Conservation (phyloP, 768 basidiomycete genomes). For the Collybia sp. region DNA sequence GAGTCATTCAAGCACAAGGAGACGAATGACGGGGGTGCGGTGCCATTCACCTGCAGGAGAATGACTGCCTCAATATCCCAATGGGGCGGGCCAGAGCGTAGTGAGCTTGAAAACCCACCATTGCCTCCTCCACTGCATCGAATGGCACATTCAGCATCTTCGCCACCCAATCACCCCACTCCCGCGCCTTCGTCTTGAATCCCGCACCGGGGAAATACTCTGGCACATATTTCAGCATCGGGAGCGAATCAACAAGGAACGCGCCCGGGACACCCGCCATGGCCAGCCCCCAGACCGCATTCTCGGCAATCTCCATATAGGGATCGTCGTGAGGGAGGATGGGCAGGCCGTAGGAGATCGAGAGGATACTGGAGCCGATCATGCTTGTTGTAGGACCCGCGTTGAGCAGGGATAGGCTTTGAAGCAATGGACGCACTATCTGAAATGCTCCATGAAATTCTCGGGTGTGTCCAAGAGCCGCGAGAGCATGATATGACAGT, state of each 20-base stretch:
- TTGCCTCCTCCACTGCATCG: slow-evolving; percentile 17
- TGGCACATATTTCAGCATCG: slow-evolving; percentile 21
- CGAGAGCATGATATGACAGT: slow-evolving; percentile 21
- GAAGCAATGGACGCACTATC: slow-evolving; percentile 20
- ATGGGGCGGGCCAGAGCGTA: neutral
- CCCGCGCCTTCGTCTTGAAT: slow-evolving; percentile 31
- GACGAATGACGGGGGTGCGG: slow-evolving; percentile 10
- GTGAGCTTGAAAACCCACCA: slow-evolving; percentile 20
- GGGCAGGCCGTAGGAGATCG: slow-evolving; percentile 29
- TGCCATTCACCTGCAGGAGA: slow-evolving; percentile 12
- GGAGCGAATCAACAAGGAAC: slow-evolving; percentile 25
- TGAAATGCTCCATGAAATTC: slow-evolving; percentile 24
- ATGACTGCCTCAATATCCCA: neutral
- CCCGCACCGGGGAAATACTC: slow-evolving; percentile 25
- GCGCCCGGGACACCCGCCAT: slow-evolving; percentile 21
- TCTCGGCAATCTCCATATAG: slow-evolving; percentile 20
- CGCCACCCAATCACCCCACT: slow-evolving; percentile 28
- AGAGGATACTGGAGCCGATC: slow-evolving; percentile 26
- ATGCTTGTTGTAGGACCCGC: slow-evolving; percentile 17
- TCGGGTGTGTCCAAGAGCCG: slow-evolving; percentile 26
- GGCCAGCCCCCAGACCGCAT: slow-evolving; percentile 12
- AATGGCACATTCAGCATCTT: slow-evolving; percentile 31
- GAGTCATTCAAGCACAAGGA: slow-evolving; percentile 8
- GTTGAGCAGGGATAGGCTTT: neutral
- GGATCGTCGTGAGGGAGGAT: slow-evolving; percentile 24